Evolutionary conservation across 208 protist genomes (phyloP), one percentile per base, ranked within the genome.

Genomic region (Zelonia costaricensis): DNA sequence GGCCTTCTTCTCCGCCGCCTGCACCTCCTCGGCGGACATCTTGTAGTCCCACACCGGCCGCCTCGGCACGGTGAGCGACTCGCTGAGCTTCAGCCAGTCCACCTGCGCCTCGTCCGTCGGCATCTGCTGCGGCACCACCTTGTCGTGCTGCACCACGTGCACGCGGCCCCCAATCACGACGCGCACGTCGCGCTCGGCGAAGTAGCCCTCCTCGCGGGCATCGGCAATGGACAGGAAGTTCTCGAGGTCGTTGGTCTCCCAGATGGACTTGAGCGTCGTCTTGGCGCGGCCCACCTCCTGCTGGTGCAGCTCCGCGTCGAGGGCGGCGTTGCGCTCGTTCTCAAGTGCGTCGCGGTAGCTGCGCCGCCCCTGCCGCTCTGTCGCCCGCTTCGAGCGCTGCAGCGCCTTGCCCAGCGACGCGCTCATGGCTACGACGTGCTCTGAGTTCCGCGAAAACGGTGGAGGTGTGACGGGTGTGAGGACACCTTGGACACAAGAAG

Each of bases 151-250:
- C 31, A 94, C 78, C 3, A 94, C 77, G 60, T 93, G 86, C 42
- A 86, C 86, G 23, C 78, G 88, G 18, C 88, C 88, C 20, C 76
- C 80, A 51, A 95, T 79, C 22, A 97, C 88, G 7, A 97, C 78
- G 36, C 78, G 78, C 20, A 92, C 74, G 43, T 95, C 80, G 22
- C 87, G 77, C 59, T 93, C 86, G 3, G 88, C 88, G 38, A 83
- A 78, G 78, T 92, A 97, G 36, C 87, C 83, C 59, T 86, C 68
- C 69, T 95, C 84, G n/a, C 84, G 83, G 31, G 82, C 80, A 63
- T 97, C 89, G 6, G 92, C 88, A 53, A 91, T 94, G 36, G 78
- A 58, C 12, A 97, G 69, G 43, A 97, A 95, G 62, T 93, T 78
- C 27, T 95, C 85, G 7, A 97, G 65, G 33, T 91, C 82, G 59